phyloP scores from a whole-genome alignment of 176 grass and related monocot genomes.

The Puya raimondii region DNA sequence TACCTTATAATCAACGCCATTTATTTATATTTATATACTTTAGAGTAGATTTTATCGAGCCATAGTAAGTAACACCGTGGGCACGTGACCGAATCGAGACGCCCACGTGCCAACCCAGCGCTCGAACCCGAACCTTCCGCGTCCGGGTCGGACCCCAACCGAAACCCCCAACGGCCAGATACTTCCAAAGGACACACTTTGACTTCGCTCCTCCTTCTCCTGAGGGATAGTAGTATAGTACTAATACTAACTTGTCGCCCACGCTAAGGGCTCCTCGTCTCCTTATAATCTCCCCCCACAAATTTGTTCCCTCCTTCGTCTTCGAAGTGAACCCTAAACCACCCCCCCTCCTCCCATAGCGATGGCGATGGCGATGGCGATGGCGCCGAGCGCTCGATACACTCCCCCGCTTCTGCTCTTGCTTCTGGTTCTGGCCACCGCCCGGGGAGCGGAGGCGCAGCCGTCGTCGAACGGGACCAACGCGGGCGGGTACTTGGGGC shows the following conservation, averaged over 20 bases:
- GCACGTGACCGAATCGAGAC: too few relatives aligned
- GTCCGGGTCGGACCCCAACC: too few relatives aligned
- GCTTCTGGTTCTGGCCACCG: background rate
- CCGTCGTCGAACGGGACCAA: background rate
- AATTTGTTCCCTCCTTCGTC: background rate
- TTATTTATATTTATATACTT: too few relatives aligned
- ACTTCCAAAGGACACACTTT: too few relatives aligned
- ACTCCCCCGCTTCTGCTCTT: background rate
- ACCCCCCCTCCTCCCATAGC: background rate
- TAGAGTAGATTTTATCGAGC: too few relatives aligned
- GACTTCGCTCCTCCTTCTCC: too few relatives aligned
- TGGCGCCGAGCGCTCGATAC: background rate
- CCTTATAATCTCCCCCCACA: background rate
- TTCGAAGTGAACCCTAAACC: background rate
- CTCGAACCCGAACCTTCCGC: too few relatives aligned
- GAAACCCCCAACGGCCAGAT: too few relatives aligned
- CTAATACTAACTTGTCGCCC: background rate
- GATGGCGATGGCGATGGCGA: background rate
- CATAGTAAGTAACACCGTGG: too few relatives aligned
- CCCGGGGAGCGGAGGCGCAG: background rate
- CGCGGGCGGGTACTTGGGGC: background rate
- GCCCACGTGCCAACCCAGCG: too few relatives aligned
- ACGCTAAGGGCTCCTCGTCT: background rate
- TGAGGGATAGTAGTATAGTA: too few relatives aligned
- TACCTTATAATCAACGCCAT: too few relatives aligned